Conservation (phyloP, 2,329 filamentous ascomycete genomes). For the Sporothrix dimorphospora region DNA sequence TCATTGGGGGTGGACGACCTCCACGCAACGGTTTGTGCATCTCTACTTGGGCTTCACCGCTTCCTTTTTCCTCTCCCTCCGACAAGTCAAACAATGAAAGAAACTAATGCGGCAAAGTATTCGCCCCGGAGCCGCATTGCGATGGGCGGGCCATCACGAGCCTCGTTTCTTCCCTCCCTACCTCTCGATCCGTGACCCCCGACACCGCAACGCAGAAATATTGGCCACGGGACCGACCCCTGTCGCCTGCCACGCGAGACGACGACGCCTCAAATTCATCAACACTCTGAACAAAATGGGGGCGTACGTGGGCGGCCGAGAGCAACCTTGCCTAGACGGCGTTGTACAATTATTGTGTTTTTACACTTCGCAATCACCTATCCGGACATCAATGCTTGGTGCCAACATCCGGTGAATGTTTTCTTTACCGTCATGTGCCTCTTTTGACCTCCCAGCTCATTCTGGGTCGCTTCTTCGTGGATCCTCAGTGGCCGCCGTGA, state of each 20-base stretch:
- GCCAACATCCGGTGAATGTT: background rate
- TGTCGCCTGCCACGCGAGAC: background rate
- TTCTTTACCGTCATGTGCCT: background rate
- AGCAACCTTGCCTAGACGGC: background rate
- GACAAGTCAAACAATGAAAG: background rate
- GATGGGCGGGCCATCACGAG: background rate
- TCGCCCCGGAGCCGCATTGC: background rate
- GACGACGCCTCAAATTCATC: background rate
- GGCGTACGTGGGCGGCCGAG: background rate
- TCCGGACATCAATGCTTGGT: background rate
- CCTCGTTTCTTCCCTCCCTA: background rate
- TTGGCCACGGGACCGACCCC: constrained; percentile 2
- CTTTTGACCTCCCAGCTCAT: background rate
- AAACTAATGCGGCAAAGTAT: background rate
- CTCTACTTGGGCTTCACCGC: constrained; percentile 17
- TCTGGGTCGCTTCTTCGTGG: too few species aligned
- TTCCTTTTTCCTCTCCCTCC: background rate
- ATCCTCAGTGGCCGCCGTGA: too few species aligned
- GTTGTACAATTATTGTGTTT: background rate
- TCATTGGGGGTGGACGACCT: background rate
- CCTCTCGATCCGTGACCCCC: background rate
- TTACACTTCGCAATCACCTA: background rate
- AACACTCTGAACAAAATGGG: background rate
- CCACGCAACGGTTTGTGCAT: constrained; percentile 13
- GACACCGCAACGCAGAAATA: background rate